Evolutionary conservation across 2,329 filamentous ascomycete genomes (phyloP).

Genomic region (Fusarium tricinctum): DNA sequence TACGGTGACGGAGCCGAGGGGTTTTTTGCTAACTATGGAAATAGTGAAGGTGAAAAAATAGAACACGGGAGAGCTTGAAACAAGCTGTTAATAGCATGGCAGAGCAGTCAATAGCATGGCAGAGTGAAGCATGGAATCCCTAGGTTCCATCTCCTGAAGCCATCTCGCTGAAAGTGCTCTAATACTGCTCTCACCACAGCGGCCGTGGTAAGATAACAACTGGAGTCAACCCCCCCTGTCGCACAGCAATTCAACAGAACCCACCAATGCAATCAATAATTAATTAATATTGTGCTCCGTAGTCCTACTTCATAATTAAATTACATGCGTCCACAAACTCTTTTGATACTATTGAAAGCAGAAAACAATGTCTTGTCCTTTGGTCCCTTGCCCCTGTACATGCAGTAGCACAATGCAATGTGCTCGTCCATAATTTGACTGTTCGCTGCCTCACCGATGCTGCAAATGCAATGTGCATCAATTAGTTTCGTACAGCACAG

Average conservation of each 20-base stretch:
- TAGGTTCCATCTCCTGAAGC: neutral
- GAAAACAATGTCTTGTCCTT: neutral
- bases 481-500: constrained; percentile 24
- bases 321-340: constrained; percentile 14
- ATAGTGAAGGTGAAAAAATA: constrained; percentile 2
- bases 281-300: constrained; percentile 35
- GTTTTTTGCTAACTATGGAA: neutral
- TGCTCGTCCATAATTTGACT: constrained; percentile 35
- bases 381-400: constrained; percentile 17
- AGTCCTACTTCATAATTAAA: constrained; percentile 22
- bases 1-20: constrained; percentile 32
- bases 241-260: constrained; percentile 40
- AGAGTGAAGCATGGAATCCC: constrained; percentile 29
- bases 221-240: constrained; percentile 34
- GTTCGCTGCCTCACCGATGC: constrained; percentile 35
- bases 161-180: neutral
- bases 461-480: constrained; percentile 29
- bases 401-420: constrained; percentile 38
- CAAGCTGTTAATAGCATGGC: constrained; percentile 33
- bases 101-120: constrained; percentile 12
- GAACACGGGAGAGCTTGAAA: constrained; percentile 48
- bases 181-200: neutral
- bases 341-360: neutral
- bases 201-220: neutral
- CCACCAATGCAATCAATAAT: constrained; percentile 23